These are phyloP conservation scores for Bryopsis sp. DNA, from an alignment of 139 green algal species.

Conservation along the genomic window DNA sequence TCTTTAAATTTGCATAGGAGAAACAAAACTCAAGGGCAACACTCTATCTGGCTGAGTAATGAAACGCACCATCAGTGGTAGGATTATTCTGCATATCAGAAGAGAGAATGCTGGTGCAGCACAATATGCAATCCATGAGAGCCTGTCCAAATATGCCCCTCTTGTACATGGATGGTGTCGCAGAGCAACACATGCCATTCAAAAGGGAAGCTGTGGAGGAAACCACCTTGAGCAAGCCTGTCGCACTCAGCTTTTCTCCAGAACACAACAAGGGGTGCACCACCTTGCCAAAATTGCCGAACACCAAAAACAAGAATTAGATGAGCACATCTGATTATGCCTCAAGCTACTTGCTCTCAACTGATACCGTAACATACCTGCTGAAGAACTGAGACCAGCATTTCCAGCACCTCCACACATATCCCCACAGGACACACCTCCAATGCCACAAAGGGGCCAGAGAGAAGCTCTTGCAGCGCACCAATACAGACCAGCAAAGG, in stretches of 20 bases:
- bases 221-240: neutral
- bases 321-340: too few relatives aligned
- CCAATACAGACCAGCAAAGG: neutral
- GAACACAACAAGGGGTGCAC: constrained; percentile 5
- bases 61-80: neutral
- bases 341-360: too few relatives aligned
- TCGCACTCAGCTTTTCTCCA: neutral
- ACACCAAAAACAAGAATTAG: neutral
- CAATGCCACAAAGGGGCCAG: neutral
- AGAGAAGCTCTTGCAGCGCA: neutral
- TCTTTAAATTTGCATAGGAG: too few relatives aligned
- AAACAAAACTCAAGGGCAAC: too few relatives aligned
- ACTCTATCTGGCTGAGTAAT: neutral
- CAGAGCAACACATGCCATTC: neutral
- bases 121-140: neutral
- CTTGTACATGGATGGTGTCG: neutral
- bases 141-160: neutral
- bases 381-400: neutral
- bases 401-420: neutral
- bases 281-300: neutral
- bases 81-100: neutral
- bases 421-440: neutral
- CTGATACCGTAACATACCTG: too few relatives aligned
- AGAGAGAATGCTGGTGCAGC: neutral
- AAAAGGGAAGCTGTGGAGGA: neutral